These are phyloP conservation scores for Hypoxylon sp. DNA, from an alignment of 2,329 filamentous ascomycete species.

Conservation along the genomic window DNA sequence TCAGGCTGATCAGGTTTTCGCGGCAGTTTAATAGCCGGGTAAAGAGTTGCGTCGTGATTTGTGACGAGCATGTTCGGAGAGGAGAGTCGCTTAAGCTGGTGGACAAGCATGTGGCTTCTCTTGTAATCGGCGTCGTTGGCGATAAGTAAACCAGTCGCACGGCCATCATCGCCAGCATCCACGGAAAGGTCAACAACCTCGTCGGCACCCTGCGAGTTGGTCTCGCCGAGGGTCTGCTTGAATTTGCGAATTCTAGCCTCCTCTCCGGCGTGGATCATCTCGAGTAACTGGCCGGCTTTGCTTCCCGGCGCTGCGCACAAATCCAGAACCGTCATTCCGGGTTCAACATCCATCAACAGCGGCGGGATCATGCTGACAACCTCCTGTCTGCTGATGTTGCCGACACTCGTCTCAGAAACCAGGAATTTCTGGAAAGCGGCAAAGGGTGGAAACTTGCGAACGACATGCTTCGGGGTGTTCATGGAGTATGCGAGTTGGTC, in stretches of 20 bases:
- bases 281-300: slow-evolving; percentile 94
- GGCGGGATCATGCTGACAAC: slow-evolving; percentile 99
- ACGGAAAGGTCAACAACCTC: slow-evolving; percentile 68
- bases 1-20: slow-evolving; percentile 66
- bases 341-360: slow-evolving; percentile 88
- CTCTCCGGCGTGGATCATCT: slow-evolving; percentile 93
- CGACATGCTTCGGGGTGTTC: slow-evolving; percentile 96
- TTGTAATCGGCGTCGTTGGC: slow-evolving; percentile 98
- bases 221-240: slow-evolving; percentile 68
- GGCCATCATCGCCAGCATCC: slow-evolving; percentile 80
- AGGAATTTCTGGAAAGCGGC: slow-evolving; percentile 97
- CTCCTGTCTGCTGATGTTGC: slow-evolving; percentile 97
- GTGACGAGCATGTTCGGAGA: slow-evolving; percentile 97
- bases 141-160: slow-evolving; percentile 90
- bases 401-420: slow-evolving; percentile 95
- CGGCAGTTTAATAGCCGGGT: slow-evolving; percentile 90
- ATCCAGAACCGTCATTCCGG: slow-evolving; percentile 93
- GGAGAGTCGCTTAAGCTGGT: slow-evolving; percentile 96
- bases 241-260: slow-evolving; percentile 85
- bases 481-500: slow-evolving; percentile 97
- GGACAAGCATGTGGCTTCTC: slow-evolving; percentile 95
- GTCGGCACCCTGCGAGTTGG: slow-evolving; percentile 37
- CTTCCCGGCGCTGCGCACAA: slow-evolving; percentile 97
- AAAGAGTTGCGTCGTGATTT: slow-evolving; percentile 97
- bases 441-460: slow-evolving; percentile 94